Evolutionary conservation across 2,329 filamentous ascomycete species (phyloP), one percentile per base, ranked within the genome.

Genomic region (Trichoderma brevicompactum): DNA sequence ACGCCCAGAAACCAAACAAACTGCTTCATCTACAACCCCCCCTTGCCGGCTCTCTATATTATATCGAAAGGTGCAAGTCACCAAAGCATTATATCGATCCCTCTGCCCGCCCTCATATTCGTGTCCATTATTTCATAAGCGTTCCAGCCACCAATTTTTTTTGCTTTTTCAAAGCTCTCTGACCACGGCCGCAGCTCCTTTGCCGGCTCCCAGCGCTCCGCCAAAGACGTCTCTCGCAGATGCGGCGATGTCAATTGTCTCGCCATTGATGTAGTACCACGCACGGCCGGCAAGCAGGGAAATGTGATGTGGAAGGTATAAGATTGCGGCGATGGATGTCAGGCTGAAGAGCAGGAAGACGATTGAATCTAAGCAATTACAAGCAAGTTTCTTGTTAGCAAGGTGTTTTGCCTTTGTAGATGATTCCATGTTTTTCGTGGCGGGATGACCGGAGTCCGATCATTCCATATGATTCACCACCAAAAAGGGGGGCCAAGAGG

Each of bases 201-300:
- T 69, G 7, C 66, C 69, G 19, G 67, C 56, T 50, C 61, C 68
- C 15, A 61, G 64, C 55, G 68, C 60, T 9, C 66, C 69, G 23
- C 70, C 75, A 34, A 76, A 69, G 12, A 72, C 73, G 53, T 76
- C 73, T 15, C 73, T 70, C 36, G 76, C 74, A 17, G 73, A 74
- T 23, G 72, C 73, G 3, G 70, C 80, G 49, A 83, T 78, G 65
- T 84, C 81, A 66, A 82, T 83, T 71, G 87, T 85, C 74, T 97
- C 93, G 71, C 95, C 95, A 69, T 89, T 89, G 78, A 92, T 92
- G 83, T 99, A 99, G 83, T 97, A 99, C 87, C 92, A 96, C 62
- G 92, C 89, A 75, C 94, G 91, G 75, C 88, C 87, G 74, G 89
- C 86, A 72, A 99, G 89, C 75, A 92, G 90, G 73, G 87, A 84